Base-by-base conservation (phyloP, 257 asterid species). In the Solanum acaule region DNA sequence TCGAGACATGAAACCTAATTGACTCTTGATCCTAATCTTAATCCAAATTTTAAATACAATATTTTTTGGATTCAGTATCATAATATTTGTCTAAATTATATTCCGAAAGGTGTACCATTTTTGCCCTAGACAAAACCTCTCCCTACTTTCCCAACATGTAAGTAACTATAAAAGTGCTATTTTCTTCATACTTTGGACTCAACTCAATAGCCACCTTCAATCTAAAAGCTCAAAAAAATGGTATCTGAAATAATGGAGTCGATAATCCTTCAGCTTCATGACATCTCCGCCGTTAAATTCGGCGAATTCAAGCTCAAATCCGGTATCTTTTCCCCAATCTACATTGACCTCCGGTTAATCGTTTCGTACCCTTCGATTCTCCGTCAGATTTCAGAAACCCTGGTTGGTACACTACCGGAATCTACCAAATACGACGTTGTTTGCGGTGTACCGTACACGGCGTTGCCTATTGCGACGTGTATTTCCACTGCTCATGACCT, bases 371-470 rank as follows among this genome's bases (percentile, higher is more conserved):
- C 99, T 14, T 76, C 93, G 14, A 94, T 97, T 75, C 98, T 97
- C 91, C 89, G 87, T 40, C 96, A 94, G 90, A 95, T 97, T 89
- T 97, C 98, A 88, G 93, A 91, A 76, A 78, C 96, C 76, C 94
- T 97, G 87, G 79, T 91, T 44, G 87, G 93, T 65, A 89, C 93
- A 71, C 93, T 97, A 86, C 98, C 98, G 27, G 72, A 96, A 6
- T 88, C 96, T 86, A 75, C 93, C 59, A 89, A 65, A 0, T 97
- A 95, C 88, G 98, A 97, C 90, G 92, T 95, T 87, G 93, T 97
- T 3, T 97, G 99, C 84, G 99, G 98, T 44, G 99, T 97, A 0
- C 98, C 99, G 29, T 97, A 97, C 94, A 95, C 99, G 34, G 99
- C 99, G 18, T 94, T 97, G 35, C 99, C 98, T 68, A 97, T 97